Conservation (phyloP, 2,329 filamentous ascomycete genomes). For the Gyromitra esculenta region DNA sequence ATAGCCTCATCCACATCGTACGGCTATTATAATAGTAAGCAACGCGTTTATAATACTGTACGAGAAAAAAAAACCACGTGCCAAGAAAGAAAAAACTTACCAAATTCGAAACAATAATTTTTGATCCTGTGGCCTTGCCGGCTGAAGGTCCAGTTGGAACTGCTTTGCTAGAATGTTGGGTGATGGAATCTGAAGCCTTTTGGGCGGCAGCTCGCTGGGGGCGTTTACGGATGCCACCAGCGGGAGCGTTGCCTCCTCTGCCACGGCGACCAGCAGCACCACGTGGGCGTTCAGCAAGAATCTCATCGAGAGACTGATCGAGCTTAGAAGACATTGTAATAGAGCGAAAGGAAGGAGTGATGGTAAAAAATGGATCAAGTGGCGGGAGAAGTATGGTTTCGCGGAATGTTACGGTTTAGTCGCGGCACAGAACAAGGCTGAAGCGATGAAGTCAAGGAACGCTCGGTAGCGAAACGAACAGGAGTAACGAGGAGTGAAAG, state of each 20-base stretch:
- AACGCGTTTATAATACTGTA: conserved; percentile 45
- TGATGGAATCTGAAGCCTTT: conserved; percentile 59
- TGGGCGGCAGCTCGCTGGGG: conserved; percentile 57
- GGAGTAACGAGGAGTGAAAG: conserved; percentile 28
- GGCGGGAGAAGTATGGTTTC: conserved; percentile 20
- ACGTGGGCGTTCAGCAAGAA: conserved; percentile 79
- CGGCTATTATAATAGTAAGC: conserved; percentile 69
- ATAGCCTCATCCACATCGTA: conserved; percentile 94
- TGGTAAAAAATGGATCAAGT: conserved; percentile 36
- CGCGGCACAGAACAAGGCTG: conserved; percentile 39
- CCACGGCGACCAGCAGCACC: conserved; percentile 63
- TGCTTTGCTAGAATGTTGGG: conserved; percentile 70
- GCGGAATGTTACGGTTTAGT: conserved; percentile 34
- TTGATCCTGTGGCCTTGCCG: conserved; percentile 77
- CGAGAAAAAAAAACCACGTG: not conserved
- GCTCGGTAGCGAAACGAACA: conserved; percentile 9
- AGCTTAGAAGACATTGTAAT: conserved; percentile 88
- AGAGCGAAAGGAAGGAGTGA: conserved; percentile 45
- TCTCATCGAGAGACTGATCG: conserved; percentile 96
- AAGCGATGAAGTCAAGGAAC: conserved; percentile 31
- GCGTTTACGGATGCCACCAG: conserved; percentile 68
- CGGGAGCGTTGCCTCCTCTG: conserved; percentile 67
- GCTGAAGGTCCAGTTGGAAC: conserved; percentile 71
- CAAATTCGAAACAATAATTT: conserved; percentile 98
- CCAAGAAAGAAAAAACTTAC: conserved; percentile 68